A percentile compares a stretch with the other conserved stretches of the same genome.
Evolutionary conservation across 306 rosid genomes (phyloP).

Genomic region (Sesbania bispinosa): DNA sequence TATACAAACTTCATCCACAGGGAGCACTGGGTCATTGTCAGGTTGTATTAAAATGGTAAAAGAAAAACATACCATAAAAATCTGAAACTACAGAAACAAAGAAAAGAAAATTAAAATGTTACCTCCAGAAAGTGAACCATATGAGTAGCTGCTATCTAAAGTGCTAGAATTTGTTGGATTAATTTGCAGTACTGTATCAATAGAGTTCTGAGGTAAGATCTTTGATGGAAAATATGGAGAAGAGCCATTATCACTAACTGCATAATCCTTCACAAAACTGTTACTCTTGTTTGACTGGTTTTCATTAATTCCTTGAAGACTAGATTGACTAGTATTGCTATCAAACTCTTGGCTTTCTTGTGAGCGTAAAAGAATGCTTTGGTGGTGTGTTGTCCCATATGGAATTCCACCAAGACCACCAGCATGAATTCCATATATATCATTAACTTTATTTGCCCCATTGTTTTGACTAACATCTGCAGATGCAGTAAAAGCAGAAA

Average conservation of each 20-base stretch:
- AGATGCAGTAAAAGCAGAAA: slow-evolving; percentile 32
- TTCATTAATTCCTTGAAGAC: slow-evolving; percentile 41
- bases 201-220: slow-evolving; percentile 49
- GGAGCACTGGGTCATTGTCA: slow-evolving; percentile 14
- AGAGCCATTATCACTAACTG: slow-evolving; percentile 34
- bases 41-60: slow-evolving; percentile 14
- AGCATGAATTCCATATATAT: slow-evolving; percentile 28
- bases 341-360: slow-evolving; percentile 47
- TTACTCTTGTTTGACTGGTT: slow-evolving; percentile 39
- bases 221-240: slow-evolving; percentile 42
- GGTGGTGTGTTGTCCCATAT: slow-evolving; percentile 39
- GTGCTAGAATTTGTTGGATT: slow-evolving; percentile 44
- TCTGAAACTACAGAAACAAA: background rate
- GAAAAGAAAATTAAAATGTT: slow-evolving; percentile 1
- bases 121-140: slow-evolving; percentile 55
- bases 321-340: slow-evolving; percentile 41
- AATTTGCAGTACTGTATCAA: slow-evolving; percentile 31
- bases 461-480: slow-evolving; percentile 36
- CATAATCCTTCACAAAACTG: slow-evolving; percentile 41
- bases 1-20: slow-evolving; percentile 40
- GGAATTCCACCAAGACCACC: slow-evolving; percentile 34
- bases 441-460: slow-evolving; percentile 33
- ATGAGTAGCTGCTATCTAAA: slow-evolving; percentile 33
- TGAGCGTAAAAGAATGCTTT: slow-evolving; percentile 23
- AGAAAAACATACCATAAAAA: slow-evolving; percentile 8